Evolutionary conservation across 345 rosid genomes (phyloP).

Genomic region (Leavenworthia alabamica): DNA sequence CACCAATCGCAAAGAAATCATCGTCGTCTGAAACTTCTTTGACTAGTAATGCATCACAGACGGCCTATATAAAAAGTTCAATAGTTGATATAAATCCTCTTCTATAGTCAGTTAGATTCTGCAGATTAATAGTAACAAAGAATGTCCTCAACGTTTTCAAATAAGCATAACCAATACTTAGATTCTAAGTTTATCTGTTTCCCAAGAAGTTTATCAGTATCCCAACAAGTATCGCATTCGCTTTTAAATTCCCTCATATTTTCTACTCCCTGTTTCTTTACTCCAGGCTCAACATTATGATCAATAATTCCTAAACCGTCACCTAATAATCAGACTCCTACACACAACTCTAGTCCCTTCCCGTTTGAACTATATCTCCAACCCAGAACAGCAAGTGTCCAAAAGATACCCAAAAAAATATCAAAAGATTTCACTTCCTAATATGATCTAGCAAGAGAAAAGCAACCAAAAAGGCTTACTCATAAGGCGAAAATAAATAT

Average conservation of each 20-base stretch:
- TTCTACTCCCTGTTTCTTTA: not conserved
- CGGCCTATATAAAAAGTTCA: slow-evolving; percentile 46
- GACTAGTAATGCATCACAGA: slow-evolving; percentile 63
- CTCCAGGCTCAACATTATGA: not conserved
- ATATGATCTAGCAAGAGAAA: not conserved
- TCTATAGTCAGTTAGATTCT: slow-evolving; percentile 3
- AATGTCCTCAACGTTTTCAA: not conserved
- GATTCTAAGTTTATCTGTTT: not conserved
- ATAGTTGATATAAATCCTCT: slow-evolving; percentile 5
- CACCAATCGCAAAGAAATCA: slow-evolving; percentile 84
- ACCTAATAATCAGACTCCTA: not conserved
- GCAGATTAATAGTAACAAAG: not conserved
- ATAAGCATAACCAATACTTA: not conserved
- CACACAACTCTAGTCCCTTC: not conserved
- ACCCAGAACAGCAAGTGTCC: not conserved
- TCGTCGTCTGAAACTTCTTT: slow-evolving; percentile 60
- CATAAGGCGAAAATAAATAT: not conserved
- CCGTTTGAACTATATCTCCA: not conserved
- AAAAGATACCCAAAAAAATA: not conserved
- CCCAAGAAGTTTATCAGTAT: not conserved
- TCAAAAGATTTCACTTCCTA: slow-evolving; percentile 4
- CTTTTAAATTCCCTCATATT: slow-evolving; percentile 6
- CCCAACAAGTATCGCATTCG: slow-evolving; percentile 1
- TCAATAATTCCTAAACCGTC: not conserved
- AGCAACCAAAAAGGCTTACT: not conserved